phyloP scores from a whole-genome alignment of 371 early-diverging fungal species.

The Nosema muscidifuracis region DNA sequence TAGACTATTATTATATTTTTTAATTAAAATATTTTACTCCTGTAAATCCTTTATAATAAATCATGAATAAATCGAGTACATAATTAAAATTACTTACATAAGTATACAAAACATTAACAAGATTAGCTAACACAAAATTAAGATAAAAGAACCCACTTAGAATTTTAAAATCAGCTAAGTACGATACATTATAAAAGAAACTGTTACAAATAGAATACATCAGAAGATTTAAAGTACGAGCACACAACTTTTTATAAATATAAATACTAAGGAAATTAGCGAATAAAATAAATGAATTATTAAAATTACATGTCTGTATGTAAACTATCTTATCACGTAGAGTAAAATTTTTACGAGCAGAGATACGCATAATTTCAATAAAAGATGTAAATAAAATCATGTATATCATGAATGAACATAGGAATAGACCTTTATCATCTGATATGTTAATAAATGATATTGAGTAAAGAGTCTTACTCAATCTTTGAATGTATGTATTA shows the following conservation, averaged over 20 bases:
- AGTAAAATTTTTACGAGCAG: neutral
- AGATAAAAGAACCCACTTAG: constrained; percentile 32
- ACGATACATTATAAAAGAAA: constrained; percentile 6
- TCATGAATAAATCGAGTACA: neutral
- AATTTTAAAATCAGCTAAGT: constrained; percentile 17
- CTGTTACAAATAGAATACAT: neutral
- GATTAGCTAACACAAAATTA: constrained; percentile 18
- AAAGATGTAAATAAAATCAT: constrained; percentile 2
- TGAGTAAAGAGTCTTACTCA: neutral
- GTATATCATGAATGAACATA: constrained; percentile 15
- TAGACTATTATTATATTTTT: too few species aligned
- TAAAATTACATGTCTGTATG: constrained; percentile 23
- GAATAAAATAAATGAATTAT: constrained; percentile 33
- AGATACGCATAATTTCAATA: constrained; percentile 8
- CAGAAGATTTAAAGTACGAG: constrained; percentile 13
- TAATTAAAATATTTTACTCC: neutral
- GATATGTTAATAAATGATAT: neutral
- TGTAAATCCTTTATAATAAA: neutral
- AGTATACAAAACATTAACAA: constrained; percentile 10
- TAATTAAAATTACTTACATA: constrained; percentile 5
- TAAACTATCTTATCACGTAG: constrained; percentile 20
- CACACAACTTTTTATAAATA: constrained; percentile 24
- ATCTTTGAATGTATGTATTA: neutral
- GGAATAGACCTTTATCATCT: constrained; percentile 35
- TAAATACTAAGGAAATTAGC: constrained; percentile 37